Evolutionary conservation across 768 basidiomycete genomes (phyloP).

Genomic region (Trametes cinnabarina): DNA sequence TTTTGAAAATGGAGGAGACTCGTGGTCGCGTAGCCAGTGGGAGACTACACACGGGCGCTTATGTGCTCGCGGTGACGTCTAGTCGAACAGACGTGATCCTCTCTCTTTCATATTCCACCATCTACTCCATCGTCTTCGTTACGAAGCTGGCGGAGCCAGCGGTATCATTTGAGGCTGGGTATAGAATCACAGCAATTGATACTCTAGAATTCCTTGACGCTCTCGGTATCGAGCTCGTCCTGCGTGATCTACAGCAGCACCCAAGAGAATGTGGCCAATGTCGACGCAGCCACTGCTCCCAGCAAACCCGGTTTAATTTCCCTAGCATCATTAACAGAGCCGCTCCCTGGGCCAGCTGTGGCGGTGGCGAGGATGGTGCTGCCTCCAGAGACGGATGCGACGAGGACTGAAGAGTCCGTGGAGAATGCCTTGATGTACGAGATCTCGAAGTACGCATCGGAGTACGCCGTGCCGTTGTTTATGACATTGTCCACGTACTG

Average conservation of each 20-base stretch:
- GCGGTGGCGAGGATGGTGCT: slow-evolving; percentile 3
- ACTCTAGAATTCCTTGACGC: background rate
- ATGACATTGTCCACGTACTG: slow-evolving; percentile 50
- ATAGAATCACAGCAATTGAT: background rate
- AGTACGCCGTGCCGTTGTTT: slow-evolving; percentile 44
- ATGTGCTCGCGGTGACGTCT: background rate
- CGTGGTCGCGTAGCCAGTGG: too few species aligned
- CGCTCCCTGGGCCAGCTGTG: background rate
- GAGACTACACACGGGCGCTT: background rate
- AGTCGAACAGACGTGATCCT: too few species aligned
- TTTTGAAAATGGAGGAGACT: background rate
- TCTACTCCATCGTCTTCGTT: too few species aligned
- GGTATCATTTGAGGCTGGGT: background rate
- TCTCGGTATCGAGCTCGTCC: too few species aligned
- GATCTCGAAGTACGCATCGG: slow-evolving; percentile 61
- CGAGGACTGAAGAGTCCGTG: background rate
- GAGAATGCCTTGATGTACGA: slow-evolving; percentile 54
- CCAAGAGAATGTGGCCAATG: slow-evolving; percentile 1
- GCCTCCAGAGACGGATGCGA: slow-evolving; percentile 6
- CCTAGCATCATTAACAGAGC: background rate
- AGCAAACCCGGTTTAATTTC: background rate
- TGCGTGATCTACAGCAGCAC: slow-evolving; percentile 2
- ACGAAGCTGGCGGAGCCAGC: background rate
- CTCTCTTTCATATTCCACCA: too few species aligned
- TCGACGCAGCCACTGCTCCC: background rate